A percentile compares a stretch with the other conserved stretches of the same genome.
Conservation (phyloP, 83 land plant genomes). For the Picea engelmannii region DNA sequence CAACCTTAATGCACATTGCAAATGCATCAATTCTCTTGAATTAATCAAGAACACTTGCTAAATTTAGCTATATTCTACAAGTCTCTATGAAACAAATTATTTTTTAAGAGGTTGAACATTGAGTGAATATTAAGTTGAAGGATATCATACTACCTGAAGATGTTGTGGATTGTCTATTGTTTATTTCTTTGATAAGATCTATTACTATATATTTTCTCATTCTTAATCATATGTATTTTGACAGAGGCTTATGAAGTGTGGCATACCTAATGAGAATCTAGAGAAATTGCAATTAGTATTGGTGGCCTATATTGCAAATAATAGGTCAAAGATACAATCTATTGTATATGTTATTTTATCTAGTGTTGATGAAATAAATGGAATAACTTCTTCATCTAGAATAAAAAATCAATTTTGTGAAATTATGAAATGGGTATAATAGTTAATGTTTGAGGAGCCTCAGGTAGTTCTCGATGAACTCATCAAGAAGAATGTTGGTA, state of each 20-base stretch:
- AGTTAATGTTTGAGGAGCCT: conserved; percentile 88
- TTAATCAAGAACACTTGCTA: neutral
- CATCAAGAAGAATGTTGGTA: conserved; percentile 25
- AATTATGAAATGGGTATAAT: conserved; percentile 70
- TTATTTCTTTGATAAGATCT: neutral
- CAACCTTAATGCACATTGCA: too few relatives aligned
- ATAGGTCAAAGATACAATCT: conserved; percentile 28
- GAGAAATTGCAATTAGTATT: conserved; percentile 32
- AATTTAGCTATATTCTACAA: neutral
- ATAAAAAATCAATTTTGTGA: conserved; percentile 29
- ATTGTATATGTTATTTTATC: neutral
- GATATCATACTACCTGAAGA: neutral
- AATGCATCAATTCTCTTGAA: neutral
- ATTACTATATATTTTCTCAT: neutral
- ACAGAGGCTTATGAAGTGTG: neutral
- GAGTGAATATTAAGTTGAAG: neutral
- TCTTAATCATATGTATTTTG: too few relatives aligned
- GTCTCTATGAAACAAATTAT: neutral
- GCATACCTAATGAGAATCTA: conserved; percentile 43
- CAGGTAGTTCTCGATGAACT: conserved; percentile 30
- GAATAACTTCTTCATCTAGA: neutral
- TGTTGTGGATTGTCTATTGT: neutral
- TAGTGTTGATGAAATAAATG: conserved; percentile 23
- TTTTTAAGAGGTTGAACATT: neutral
- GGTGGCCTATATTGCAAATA: conserved; percentile 33